Conservation (phyloP, 1,139 yeast genomes). For the Candida labiduridarum region DNA sequence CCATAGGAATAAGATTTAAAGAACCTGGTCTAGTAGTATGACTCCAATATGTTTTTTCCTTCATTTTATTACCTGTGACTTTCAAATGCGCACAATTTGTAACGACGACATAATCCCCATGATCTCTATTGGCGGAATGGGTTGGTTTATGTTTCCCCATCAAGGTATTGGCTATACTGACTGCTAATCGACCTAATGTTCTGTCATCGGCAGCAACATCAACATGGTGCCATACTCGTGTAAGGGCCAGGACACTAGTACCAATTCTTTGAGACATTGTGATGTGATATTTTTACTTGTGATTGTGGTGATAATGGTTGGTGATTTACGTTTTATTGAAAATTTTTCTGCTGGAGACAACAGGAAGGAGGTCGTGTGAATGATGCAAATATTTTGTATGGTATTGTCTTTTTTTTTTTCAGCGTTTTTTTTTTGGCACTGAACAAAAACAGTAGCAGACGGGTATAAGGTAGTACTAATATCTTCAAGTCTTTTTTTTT, state of each 20-base stretch:
- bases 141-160: constrained; percentile 98
- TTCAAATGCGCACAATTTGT: constrained; percentile 84
- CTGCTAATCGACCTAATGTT: constrained; percentile 90
- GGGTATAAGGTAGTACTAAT: too few species aligned
- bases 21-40: constrained; percentile 93
- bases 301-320: too few species aligned
- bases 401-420: neutral
- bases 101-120: constrained; percentile 96
- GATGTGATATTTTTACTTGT: neutral
- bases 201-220: constrained; percentile 84
- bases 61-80: constrained; percentile 80
- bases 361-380: neutral
- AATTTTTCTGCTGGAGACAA: too few species aligned
- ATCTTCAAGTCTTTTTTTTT: too few species aligned
- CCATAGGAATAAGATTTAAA: constrained; percentile 81
- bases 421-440: neutral
- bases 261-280: constrained; percentile 61
- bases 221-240: constrained; percentile 94
- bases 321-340: too few species aligned
- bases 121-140: constrained; percentile 71
- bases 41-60: constrained; percentile 85
- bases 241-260: constrained; percentile 70
- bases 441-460: neutral
- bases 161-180: constrained; percentile 81
- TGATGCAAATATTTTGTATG: neutral